phyloP scores from a whole-genome alignment of 495 filamentous ascomycete species.

The Neurospora terricola region DNA sequence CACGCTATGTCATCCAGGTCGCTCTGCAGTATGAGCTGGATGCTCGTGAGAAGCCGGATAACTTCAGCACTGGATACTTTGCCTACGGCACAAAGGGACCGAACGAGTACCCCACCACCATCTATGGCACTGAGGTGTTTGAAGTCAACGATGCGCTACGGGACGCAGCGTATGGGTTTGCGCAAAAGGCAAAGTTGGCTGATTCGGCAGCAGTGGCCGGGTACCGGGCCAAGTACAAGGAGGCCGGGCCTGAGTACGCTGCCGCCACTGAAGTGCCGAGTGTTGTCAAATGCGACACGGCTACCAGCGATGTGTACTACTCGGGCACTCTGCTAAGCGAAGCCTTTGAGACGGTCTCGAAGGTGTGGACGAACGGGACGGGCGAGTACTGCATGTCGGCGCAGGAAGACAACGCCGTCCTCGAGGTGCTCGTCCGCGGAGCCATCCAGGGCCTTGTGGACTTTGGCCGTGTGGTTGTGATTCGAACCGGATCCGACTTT shows the following conservation, averaged over 20 bases:
- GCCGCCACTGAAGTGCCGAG: constrained; percentile 43
- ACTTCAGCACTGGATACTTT: constrained; percentile 59
- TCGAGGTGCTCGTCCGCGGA: constrained; percentile 57
- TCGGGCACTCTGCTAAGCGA: constrained; percentile 50
- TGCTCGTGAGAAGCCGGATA: constrained; percentile 54
- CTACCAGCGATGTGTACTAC: constrained; percentile 66
- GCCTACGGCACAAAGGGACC: constrained; percentile 46
- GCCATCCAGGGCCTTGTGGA: constrained; percentile 47
- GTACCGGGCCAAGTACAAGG: constrained; percentile 51
- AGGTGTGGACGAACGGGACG: constrained; percentile 55
- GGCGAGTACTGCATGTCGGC: constrained; percentile 60
- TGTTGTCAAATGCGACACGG: constrained; percentile 57
- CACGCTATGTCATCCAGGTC: constrained; percentile 59
- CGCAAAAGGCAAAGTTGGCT: constrained; percentile 42
- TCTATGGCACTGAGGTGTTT: constrained; percentile 73
- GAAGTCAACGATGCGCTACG: constrained; percentile 58
- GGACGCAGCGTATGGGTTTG: constrained; percentile 45
- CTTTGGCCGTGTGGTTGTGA: constrained; percentile 58
- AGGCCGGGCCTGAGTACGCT: constrained; percentile 32
- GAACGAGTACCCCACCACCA: constrained; percentile 47
- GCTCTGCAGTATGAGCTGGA: constrained; percentile 69
- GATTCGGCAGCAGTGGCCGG: constrained; percentile 41
- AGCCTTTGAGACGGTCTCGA: constrained; percentile 56
- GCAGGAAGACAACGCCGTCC: constrained; percentile 67
- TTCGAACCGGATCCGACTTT: constrained; percentile 66